These are phyloP conservation scores for Mycosphaerella sp. DNA, from an alignment of 2,329 filamentous ascomycete genomes.

Conservation along the genomic window DNA sequence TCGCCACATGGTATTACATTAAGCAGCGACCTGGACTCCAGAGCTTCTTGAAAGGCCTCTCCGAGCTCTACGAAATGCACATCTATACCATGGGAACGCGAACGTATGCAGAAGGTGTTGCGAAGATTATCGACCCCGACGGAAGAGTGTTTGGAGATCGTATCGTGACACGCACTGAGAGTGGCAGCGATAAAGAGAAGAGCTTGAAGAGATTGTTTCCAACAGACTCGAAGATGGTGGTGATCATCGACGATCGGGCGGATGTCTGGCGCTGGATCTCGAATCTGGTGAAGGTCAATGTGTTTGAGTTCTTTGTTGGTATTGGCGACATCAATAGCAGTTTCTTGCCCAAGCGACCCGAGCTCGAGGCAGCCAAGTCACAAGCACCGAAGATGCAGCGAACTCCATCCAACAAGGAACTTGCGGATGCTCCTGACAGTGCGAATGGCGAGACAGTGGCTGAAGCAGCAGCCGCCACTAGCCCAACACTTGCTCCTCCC, in stretches of 20 bases:
- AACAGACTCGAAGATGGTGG: conserved; percentile 97
- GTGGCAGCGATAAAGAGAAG: conserved; percentile 86
- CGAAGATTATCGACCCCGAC: conserved; percentile 85
- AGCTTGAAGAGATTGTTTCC: conserved; percentile 87
- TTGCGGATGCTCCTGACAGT: conserved; percentile 7
- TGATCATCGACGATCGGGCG: conserved; percentile 94
- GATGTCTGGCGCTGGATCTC: conserved; percentile 94
- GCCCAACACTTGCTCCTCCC: conserved; percentile 13
- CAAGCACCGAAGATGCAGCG: conserved; percentile 20
- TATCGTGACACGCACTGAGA: conserved; percentile 94
- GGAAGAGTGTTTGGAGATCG: conserved; percentile 86
- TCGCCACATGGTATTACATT: conserved; percentile 92
- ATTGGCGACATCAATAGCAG: conserved; percentile 99
- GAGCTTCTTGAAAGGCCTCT: conserved; percentile 70
- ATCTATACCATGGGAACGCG: conserved; percentile 99
- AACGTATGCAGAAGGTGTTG: conserved; percentile 89
- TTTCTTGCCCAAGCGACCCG: conserved; percentile 74
- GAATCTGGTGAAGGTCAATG: conserved; percentile 89
- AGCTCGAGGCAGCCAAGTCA: conserved; percentile 30
- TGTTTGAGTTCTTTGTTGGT: conserved; percentile 96
- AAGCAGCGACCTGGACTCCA: conserved; percentile 85
- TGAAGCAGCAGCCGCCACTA: background rate
- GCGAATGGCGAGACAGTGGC: background rate
- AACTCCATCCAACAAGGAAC: conserved; percentile 14
- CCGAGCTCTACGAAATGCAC: conserved; percentile 84